A percentile compares a stretch with the other conserved stretches of the same genome.
These are phyloP conservation scores for Aspergillus sclerotialis DNA, from an alignment of 2,329 filamentous ascomycete species.

Conservation along the genomic window DNA sequence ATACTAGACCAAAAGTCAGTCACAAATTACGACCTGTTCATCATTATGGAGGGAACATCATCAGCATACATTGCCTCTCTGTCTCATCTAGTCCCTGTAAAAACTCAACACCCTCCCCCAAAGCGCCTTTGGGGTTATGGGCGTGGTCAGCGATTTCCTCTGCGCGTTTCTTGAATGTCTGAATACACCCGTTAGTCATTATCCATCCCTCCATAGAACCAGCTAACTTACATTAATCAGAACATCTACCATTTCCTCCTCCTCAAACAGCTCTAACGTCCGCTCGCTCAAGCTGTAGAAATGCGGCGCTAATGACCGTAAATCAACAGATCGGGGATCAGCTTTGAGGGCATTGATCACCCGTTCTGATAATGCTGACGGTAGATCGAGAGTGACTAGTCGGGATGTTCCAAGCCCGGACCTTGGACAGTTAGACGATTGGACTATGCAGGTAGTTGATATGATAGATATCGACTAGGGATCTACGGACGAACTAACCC, in stretches of 20 bases:
- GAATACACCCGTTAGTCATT: constrained; percentile 2
- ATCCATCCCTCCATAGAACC: not conserved
- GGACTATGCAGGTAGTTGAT: constrained; percentile 1
- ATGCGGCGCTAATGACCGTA: constrained; percentile 75
- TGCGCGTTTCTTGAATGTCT: constrained; percentile 76
- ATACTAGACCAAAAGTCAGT: constrained; percentile 43
- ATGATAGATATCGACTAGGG: no score
- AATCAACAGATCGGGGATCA: constrained; percentile 75
- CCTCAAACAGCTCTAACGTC: constrained; percentile 86
- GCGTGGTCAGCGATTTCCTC: constrained; percentile 82
- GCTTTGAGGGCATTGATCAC: constrained; percentile 88
- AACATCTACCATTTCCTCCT: constrained; percentile 70
- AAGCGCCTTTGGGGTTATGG: constrained; percentile 69
- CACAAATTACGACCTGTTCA: no score
- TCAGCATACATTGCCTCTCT: constrained; percentile 58
- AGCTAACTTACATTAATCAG: constrained; percentile 45
- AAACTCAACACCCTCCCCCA: constrained; percentile 68
- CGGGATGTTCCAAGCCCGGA: constrained; percentile 44
- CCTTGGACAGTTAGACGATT: constrained; percentile 14
- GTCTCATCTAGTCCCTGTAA: constrained; percentile 82
- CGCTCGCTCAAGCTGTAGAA: constrained; percentile 82
- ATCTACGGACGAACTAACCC: no score
- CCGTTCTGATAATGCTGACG: constrained; percentile 65
- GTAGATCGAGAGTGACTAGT: constrained; percentile 74
- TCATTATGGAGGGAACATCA: not conserved